Conservation (phyloP, 306 rosid species). For the Sphenostylis stenocarpa region DNA sequence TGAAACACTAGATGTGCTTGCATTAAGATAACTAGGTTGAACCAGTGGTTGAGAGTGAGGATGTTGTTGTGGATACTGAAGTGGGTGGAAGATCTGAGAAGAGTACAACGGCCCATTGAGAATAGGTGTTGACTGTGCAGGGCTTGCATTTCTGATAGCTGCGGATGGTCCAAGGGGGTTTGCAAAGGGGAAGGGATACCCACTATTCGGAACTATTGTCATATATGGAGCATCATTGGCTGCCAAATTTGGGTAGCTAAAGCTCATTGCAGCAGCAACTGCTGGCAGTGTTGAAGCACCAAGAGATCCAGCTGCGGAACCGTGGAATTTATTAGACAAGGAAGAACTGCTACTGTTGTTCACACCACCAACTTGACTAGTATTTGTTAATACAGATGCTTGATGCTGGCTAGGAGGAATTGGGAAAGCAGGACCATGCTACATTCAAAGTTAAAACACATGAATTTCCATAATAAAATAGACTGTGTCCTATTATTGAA, state of each 20-base stretch:
- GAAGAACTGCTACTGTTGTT: constrained; percentile 38
- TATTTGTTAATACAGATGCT: constrained; percentile 23
- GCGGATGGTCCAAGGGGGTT: constrained; percentile 45
- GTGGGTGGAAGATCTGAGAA: constrained; percentile 46
- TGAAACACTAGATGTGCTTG: constrained; percentile 32
- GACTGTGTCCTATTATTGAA: neutral
- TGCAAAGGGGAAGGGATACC: constrained; percentile 48
- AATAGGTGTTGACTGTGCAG: constrained; percentile 45
- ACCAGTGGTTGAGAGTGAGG: constrained; percentile 35
- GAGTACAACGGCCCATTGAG: constrained; percentile 50
- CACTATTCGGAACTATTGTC: constrained; percentile 45
- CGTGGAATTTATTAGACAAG: constrained; percentile 27
- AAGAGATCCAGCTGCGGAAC: constrained; percentile 37
- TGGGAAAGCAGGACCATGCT: constrained; percentile 45
- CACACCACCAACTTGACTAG: constrained; percentile 34
- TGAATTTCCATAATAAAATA: constrained; percentile 18
- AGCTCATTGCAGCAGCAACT: constrained; percentile 31
- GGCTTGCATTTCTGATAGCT: constrained; percentile 37
- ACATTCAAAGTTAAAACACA: constrained; percentile 23
- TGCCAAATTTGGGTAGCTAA: constrained; percentile 38
- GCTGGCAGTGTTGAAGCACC: constrained; percentile 39
- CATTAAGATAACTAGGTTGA: constrained; percentile 39
- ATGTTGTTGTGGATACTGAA: constrained; percentile 53
- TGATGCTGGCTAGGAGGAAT: constrained; percentile 47
- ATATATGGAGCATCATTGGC: constrained; percentile 44